These are phyloP conservation scores for Paecilomyces niveus DNA, from an alignment of 2,329 filamentous ascomycete genomes.

Conservation along the genomic window DNA sequence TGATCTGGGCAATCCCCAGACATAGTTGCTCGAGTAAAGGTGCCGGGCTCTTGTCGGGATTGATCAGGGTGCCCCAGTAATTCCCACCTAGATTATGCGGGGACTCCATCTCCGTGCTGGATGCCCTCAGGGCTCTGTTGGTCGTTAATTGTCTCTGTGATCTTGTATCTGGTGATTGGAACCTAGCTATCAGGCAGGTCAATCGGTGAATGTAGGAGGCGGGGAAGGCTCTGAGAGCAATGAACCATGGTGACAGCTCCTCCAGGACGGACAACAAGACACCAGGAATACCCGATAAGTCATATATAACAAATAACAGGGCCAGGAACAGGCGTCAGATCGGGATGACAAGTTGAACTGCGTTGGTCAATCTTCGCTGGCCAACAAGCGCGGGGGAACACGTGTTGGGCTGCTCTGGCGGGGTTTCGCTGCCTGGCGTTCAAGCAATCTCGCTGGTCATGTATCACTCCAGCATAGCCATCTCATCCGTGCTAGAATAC, in stretches of 20 bases:
- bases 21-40: slow-evolving; percentile 61
- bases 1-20: slow-evolving; percentile 60
- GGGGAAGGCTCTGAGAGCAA: background rate
- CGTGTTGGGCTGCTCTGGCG: background rate
- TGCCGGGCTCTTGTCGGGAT: slow-evolving; percentile 60
- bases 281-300: background rate
- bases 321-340: background rate
- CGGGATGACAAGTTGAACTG: background rate
- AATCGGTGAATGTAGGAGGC: background rate
- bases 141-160: background rate
- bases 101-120: slow-evolving; percentile 21
- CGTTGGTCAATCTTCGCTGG: background rate
- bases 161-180: background rate
- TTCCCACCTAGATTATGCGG: slow-evolving; percentile 14
- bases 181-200: background rate
- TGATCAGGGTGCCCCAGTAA: slow-evolving; percentile 59
- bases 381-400: background rate
- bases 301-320: background rate
- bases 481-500: background rate
- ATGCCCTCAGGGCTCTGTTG: background rate
- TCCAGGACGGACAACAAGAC: background rate
- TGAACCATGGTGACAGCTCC: background rate
- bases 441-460: background rate
- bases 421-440: background rate
- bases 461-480: background rate